These are phyloP conservation scores for Arthroderma sp. DNA, from an alignment of 2,329 filamentous ascomycete genomes.

Conservation along the genomic window DNA sequence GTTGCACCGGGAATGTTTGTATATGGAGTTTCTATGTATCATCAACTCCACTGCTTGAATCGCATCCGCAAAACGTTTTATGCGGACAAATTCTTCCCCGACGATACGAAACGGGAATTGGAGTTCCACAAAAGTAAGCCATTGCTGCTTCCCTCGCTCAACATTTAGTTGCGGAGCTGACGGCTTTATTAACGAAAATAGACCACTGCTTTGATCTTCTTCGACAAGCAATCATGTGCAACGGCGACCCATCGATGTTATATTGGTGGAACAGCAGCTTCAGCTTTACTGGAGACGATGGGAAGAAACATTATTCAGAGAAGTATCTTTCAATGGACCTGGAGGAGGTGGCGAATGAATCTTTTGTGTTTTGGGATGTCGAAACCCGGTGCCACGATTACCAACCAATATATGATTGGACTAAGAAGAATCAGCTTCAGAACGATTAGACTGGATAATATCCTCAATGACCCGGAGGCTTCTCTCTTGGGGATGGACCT, in stretches of 20 bases:
- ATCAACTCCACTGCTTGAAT: slow-evolving; percentile 11
- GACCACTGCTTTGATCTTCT: slow-evolving; percentile 12
- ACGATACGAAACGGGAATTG: slow-evolving; percentile 6
- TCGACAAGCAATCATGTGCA: slow-evolving; percentile 10
- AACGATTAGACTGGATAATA: no score
- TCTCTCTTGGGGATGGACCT: no score
- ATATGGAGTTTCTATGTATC: slow-evolving; percentile 9
- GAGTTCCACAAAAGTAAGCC: slow-evolving; percentile 9
- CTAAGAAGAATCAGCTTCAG: slow-evolving; percentile 1
- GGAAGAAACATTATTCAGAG: slow-evolving; percentile 5
- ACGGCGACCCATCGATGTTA: slow-evolving; percentile 7
- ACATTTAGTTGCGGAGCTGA: neutral
- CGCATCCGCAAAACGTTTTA: slow-evolving; percentile 10
- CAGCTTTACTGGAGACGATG: slow-evolving; percentile 4
- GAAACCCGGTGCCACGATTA: slow-evolving; percentile 7
- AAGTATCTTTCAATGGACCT: slow-evolving; percentile 6
- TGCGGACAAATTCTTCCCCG: slow-evolving; percentile 7
- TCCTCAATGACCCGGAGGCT: neutral
- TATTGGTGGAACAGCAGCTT: slow-evolving; percentile 10
- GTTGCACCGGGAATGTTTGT: slow-evolving; percentile 5
- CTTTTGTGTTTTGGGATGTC: slow-evolving; percentile 9
- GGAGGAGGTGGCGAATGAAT: slow-evolving; percentile 2
- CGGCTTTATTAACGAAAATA: neutral
- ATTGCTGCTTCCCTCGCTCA: neutral
- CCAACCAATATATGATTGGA: slow-evolving; percentile 8